Evolutionary conservation across 208 protist genomes (phyloP).

Genomic region (Herpetomonas samuelpessoai): DNA sequence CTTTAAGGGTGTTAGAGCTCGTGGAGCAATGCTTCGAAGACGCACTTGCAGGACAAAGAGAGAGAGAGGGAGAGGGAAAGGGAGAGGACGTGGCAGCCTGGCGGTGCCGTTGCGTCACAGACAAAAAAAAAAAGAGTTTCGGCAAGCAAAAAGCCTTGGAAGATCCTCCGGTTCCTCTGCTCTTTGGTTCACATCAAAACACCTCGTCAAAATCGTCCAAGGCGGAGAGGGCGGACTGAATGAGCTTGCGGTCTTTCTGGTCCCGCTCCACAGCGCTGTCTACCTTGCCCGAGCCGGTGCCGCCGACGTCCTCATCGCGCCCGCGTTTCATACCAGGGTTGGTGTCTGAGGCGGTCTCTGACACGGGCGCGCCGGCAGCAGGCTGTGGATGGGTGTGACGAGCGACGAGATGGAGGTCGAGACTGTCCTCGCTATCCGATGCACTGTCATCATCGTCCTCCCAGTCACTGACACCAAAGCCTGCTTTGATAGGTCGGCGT

Average conservation of each 20-base stretch:
- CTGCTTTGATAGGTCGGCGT: background rate
- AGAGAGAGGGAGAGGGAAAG: no score
- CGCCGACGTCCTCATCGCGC: background rate
- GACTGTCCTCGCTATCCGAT: background rate
- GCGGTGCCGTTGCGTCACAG: no score
- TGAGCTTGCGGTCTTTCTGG: slow-evolving; percentile 42
- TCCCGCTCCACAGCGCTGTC: slow-evolving; percentile 15
- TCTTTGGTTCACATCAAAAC: no score
- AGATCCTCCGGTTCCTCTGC: no score
- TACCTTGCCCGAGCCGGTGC: slow-evolving; percentile 13
- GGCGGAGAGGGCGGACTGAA: slow-evolving; percentile 68
- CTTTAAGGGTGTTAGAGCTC: no score
- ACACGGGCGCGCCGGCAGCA: background rate
- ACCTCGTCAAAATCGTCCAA: slow-evolving; percentile 88
- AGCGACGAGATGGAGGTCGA: background rate
- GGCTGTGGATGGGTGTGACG: background rate
- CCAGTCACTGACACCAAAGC: slow-evolving; percentile 2
- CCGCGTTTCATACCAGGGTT: background rate
- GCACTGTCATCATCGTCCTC: slow-evolving; percentile 21
- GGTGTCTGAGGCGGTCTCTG: background rate
- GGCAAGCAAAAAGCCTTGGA: no score
- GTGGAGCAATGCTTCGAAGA: no score
- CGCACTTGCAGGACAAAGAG: no score
- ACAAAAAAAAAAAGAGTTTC: no score
- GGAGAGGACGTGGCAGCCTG: no score